phyloP scores from a whole-genome alignment of 2,329 filamentous ascomycete genomes.

The Dothistroma pini region DNA sequence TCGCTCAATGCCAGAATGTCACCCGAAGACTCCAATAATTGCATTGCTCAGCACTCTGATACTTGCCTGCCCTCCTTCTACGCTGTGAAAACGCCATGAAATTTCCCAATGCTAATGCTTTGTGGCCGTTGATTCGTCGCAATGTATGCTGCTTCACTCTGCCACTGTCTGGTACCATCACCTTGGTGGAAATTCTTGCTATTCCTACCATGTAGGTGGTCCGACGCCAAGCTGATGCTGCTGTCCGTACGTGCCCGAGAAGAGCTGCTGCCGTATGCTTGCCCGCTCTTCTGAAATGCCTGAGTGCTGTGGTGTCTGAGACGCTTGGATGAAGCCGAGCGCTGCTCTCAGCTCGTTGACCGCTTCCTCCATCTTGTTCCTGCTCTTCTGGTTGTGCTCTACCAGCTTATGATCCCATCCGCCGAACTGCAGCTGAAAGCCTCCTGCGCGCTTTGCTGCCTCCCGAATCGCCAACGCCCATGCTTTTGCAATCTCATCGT shows the following conservation, averaged over 20 bases:
- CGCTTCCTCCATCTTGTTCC: constrained; percentile 74
- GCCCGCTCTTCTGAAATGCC: constrained; percentile 37
- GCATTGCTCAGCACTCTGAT: neutral
- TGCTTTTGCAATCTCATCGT: constrained; percentile 90
- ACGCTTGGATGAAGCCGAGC: constrained; percentile 71
- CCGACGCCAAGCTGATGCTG: constrained; percentile 56
- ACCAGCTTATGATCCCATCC: constrained; percentile 87
- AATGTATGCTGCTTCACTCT: neutral
- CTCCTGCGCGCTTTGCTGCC: constrained; percentile 83
- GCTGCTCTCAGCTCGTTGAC: constrained; percentile 71
- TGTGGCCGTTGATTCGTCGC: neutral
- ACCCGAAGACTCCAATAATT: neutral
- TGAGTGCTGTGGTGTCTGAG: constrained; percentile 23
- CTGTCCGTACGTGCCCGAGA: constrained; percentile 44
- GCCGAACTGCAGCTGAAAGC: constrained; percentile 82
- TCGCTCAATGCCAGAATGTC: neutral
- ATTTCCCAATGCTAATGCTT: neutral
- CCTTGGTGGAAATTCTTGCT: neutral
- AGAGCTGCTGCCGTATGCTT: constrained; percentile 49
- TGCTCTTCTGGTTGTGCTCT: constrained; percentile 83
- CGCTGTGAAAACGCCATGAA: neutral
- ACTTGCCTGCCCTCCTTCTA: neutral
- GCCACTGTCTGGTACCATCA: neutral
- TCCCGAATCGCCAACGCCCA: constrained; percentile 92
- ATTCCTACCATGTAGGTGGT: constrained; percentile 12